Evolutionary conservation across 2,329 filamentous ascomycete species (phyloP), one percentile per base, ranked within the genome.

Genomic region (Fusarium bulbicola): DNA sequence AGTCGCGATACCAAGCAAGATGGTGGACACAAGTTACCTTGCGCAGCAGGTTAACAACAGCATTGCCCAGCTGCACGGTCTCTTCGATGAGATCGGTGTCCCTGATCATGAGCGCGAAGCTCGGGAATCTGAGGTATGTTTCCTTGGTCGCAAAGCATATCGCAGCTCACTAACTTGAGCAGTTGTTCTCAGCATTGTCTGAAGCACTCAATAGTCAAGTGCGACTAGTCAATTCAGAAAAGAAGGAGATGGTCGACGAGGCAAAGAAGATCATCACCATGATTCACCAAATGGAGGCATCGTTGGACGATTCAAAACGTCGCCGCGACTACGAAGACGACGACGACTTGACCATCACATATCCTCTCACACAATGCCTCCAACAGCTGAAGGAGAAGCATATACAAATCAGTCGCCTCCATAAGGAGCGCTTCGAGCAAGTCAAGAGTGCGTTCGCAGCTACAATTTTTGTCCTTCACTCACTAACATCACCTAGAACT

Each of bases 31-130:
- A 66, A 94, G 93, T 82, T 97, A 97, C 83, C 88, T 98, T 80
- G 93, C 94, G 77, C 94, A 97, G 82, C 96, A 98, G 89, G 94
- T 99, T 84, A 96, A 94, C 76, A 94, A 90, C 79, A 98, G 97
- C 80, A 95, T 98, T 81, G 91, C 90, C 82, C 95, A 98, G 84
- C 89, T 99, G 69, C 95, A 98, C 84, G 93, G 93, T 74, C 89
- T 98, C 65, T 99, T 98, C 80, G 96, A 99, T 82, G 95, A 99
- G 81, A 99, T 99, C 79, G 96, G 96, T 66, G 93, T 99, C n/a
- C 90, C 95, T 34, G 91, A 86, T 79, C 95, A 97, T 90, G 96
- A 98, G 82, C 93, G 96, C 79, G 95, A 98, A 80, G 88, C 90
- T 56, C 89, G 96, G 78, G 95, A 98, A 81, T 90, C 93, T 80